A percentile compares a stretch with the other conserved stretches of the same genome.
These are phyloP conservation scores for Suillus subalutaceus DNA, from an alignment of 768 basidiomycete species.

Conservation along the genomic window DNA sequence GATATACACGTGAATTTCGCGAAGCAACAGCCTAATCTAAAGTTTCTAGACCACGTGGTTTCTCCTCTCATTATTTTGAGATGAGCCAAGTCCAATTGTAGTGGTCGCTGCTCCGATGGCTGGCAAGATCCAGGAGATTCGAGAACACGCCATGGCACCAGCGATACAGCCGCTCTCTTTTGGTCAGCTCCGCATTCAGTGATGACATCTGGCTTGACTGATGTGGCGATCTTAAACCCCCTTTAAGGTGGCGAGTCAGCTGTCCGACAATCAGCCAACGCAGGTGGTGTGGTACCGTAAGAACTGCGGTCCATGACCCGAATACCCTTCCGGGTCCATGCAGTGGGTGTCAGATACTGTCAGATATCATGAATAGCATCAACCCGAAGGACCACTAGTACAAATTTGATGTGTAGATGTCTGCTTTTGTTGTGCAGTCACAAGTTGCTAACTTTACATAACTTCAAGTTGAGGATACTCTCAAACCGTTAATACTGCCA, in stretches of 20 bases:
- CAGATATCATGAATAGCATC: background rate
- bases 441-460: background rate
- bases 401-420: background rate
- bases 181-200: background rate
- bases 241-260: too few species aligned
- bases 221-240: background rate
- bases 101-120: slow-evolving; percentile 11
- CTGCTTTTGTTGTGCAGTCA: background rate
- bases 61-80: background rate
- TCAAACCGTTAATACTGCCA: background rate
- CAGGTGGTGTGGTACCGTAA: slow-evolving; percentile 1
- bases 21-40: background rate
- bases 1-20: slow-evolving; percentile 5
- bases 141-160: background rate
- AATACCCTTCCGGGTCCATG: background rate
- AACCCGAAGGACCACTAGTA: background rate
- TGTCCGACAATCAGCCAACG: background rate
- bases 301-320: background rate
- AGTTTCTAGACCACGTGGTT: background rate
- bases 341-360: too few species aligned
- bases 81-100: slow-evolving; percentile 7
- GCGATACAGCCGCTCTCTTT: background rate
- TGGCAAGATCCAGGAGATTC: background rate
- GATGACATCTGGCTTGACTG: background rate
- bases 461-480: background rate